Percentiles rank a stretch among this genome's conserved stretches.
Evolutionary conservation across 2,329 filamentous ascomycete genomes (phyloP).

Genomic region (Sporothrix sp.): DNA sequence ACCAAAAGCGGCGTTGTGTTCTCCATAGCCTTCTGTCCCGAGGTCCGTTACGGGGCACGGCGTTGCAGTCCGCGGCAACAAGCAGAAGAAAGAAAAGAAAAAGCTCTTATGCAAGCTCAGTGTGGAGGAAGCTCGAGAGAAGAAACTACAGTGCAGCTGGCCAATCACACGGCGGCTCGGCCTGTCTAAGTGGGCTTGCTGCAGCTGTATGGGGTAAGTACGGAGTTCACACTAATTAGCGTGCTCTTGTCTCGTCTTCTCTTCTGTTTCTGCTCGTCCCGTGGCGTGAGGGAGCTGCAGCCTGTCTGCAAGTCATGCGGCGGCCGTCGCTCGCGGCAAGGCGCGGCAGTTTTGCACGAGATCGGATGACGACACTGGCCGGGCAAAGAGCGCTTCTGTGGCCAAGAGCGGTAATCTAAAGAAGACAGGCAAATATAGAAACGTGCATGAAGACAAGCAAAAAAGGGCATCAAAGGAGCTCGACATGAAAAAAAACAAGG

Average conservation of each 20-base stretch:
- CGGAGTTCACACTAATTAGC: not conserved
- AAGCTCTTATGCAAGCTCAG: not conserved
- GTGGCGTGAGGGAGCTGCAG: slow-evolving; percentile 7
- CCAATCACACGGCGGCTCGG: not conserved
- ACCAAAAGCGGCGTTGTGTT: too few species aligned
- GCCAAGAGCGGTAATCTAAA: too few species aligned
- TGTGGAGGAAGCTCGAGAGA: not conserved
- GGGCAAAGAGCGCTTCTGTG: too few species aligned
- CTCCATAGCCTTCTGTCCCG: slow-evolving; percentile 2
- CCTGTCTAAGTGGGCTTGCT: not conserved
- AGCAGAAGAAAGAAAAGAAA: not conserved
- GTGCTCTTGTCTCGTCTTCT: not conserved
- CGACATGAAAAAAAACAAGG: not conserved
- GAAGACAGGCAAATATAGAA: not conserved
- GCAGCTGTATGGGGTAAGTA: not conserved
- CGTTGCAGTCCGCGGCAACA: slow-evolving; percentile 1
- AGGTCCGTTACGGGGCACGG: not conserved
- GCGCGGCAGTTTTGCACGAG: not conserved
- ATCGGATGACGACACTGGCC: not conserved
- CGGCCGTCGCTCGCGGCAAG: not conserved
- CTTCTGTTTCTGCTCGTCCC: not conserved
- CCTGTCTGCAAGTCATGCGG: slow-evolving; percentile 1
- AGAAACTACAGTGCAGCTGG: not conserved
- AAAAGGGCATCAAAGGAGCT: not conserved
- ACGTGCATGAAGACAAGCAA: not conserved